These are phyloP conservation scores for Croton laevigatus DNA, from an alignment of 441 rosid species.

Conservation along the genomic window DNA sequence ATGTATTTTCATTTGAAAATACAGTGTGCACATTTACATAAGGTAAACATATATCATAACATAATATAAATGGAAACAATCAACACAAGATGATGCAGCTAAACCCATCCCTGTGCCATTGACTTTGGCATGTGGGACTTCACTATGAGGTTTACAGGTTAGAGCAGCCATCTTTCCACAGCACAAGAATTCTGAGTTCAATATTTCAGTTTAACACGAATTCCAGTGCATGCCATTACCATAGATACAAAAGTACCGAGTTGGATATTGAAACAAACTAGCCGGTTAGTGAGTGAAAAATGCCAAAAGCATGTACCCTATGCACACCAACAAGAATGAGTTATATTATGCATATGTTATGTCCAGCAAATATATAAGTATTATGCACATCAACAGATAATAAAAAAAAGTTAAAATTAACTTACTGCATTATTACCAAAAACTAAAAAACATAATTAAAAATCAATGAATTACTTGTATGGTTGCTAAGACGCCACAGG, in stretches of 20 bases:
- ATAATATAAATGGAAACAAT: not conserved
- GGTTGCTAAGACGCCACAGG: constrained; percentile 98
- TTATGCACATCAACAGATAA: not conserved
- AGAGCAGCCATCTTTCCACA: not conserved
- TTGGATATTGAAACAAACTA: not conserved
- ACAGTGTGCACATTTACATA: not conserved
- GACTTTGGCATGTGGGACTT: not conserved
- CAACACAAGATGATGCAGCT: not conserved
- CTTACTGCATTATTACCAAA: constrained; percentile 11
- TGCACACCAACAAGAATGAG: not conserved
- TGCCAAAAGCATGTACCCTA: not conserved
- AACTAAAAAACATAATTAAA: constrained; percentile 26
- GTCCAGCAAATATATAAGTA: constrained; percentile 4
- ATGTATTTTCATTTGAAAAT: not conserved
- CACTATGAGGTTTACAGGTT: not conserved
- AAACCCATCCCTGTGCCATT: not conserved
- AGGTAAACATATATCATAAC: not conserved
- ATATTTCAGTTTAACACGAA: not conserved
- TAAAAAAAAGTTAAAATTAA: constrained; percentile 8
- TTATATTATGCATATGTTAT: not conserved
- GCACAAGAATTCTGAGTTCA: not conserved
- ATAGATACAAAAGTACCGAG: not conserved
- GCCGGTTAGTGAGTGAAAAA: not conserved
- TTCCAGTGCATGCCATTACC: not conserved
- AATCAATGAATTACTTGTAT: constrained; percentile 64